Evolutionary conservation across 1,284 basidiomycete species (phyloP).

Genomic region (Ceratobasidium sp.): DNA sequence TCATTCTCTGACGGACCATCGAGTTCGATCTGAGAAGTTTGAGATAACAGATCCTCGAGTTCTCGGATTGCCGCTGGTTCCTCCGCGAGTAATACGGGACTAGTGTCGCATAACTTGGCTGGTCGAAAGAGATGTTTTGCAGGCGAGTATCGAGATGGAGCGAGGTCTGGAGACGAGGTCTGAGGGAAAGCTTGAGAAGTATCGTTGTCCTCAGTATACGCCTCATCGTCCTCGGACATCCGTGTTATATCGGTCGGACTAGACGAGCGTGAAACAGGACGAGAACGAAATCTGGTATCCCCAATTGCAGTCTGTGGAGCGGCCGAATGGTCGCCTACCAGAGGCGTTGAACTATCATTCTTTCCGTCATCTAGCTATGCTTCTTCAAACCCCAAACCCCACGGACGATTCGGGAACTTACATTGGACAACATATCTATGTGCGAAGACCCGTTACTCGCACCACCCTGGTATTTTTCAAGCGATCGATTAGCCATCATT

Average conservation of each 20-base stretch:
- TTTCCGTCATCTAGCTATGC: background rate
- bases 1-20: background rate
- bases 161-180: conserved; percentile 15
- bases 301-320: background rate
- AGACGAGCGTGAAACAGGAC: conserved; percentile 1
- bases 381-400: background rate
- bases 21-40: background rate
- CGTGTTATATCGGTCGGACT: conserved; percentile 27
- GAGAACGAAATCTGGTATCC: background rate
- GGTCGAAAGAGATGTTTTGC: background rate
- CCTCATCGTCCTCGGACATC: background rate
- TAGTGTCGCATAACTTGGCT: background rate
- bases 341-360: background rate
- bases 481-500: conserved; percentile 22
- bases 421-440: background rate
- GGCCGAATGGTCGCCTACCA: background rate
- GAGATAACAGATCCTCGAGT: background rate
- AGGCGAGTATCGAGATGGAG: conserved; percentile 26
- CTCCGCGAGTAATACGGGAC: too few species aligned
- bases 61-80: background rate
- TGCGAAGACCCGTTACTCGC: background rate
- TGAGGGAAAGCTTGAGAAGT: background rate
- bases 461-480: conserved; percentile 23
- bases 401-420: background rate
- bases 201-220: background rate